Percentiles rank a stretch among this genome's conserved stretches.
Evolutionary conservation across 2,329 filamentous ascomycete species (phyloP).

Genomic region (Talaromyces sp.): DNA sequence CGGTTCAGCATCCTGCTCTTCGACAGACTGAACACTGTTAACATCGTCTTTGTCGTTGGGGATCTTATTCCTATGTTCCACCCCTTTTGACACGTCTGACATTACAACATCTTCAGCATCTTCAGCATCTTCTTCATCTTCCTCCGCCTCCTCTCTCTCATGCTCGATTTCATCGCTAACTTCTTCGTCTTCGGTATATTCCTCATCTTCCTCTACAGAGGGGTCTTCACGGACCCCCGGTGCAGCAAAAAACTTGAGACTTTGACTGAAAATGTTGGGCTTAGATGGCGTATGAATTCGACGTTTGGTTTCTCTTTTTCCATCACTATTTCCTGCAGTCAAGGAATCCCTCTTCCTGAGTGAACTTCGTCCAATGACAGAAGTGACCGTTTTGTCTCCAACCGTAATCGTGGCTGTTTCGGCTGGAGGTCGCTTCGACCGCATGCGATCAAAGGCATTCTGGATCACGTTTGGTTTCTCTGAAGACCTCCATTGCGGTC

Average conservation of each 20-base stretch:
- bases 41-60: background rate
- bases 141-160: conserved; percentile 15
- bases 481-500: conserved; percentile 8
- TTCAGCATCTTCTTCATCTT: conserved; percentile 10
- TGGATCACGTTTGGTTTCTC: conserved; percentile 45
- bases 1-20: background rate
- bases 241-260: conserved; percentile 50
- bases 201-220: conserved; percentile 12
- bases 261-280: conserved; percentile 37
- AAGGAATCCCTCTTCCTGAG: conserved; percentile 29
- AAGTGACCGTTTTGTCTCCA: conserved; percentile 61
- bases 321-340: conserved; percentile 15
- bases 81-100: background rate
- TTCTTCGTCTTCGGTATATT: conserved; percentile 11
- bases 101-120: background rate
- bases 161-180: background rate
- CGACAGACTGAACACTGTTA: background rate
- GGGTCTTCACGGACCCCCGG: conserved; percentile 42
- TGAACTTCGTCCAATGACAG: conserved; percentile 55
- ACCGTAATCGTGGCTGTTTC: conserved; percentile 71
- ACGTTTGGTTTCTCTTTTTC: conserved; percentile 31
- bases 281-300: conserved; percentile 32
- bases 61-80: background rate
- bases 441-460: conserved; percentile 60
- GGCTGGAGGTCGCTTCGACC: conserved; percentile 54